Evolutionary conservation across 2,329 filamentous ascomycete species (phyloP).

Genomic region (Endocalyx cinctus): DNA sequence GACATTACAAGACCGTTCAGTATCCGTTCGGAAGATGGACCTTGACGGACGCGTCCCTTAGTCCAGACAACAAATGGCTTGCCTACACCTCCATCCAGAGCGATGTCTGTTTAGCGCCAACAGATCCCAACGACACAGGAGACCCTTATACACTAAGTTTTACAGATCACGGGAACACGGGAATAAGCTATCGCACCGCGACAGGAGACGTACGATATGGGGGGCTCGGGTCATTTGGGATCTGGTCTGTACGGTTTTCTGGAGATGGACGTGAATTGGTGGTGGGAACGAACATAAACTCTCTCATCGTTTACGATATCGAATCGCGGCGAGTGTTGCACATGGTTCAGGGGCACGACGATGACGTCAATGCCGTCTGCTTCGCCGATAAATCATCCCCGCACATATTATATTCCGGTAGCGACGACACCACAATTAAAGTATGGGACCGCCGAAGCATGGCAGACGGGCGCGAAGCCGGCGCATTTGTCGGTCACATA

Average conservation of each 20-base stretch:
- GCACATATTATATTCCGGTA: conserved; percentile 93
- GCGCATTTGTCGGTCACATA: conserved; percentile 62
- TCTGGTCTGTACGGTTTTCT: conserved; percentile 90
- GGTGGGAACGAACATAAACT: conserved; percentile 74
- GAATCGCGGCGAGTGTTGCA: conserved; percentile 73
- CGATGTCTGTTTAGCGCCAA: conserved; percentile 79
- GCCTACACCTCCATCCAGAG: conserved; percentile 88
- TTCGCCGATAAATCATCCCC: conserved; percentile 86
- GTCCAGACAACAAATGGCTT: conserved; percentile 85
- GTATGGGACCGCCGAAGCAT: conserved; percentile 96
- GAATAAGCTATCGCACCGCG: conserved; percentile 24
- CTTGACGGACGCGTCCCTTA: conserved; percentile 86
- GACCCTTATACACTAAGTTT: conserved; percentile 80
- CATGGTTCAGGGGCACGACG: conserved; percentile 69
- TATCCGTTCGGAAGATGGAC: conserved; percentile 94
- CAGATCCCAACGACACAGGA: conserved; percentile 75
- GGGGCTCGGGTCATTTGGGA: conserved; percentile 55
- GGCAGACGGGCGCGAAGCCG: conserved; percentile 70
- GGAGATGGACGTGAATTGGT: conserved; percentile 88
- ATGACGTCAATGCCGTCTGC: conserved; percentile 95
- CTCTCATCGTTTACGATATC: conserved; percentile 88
- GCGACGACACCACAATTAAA: conserved; percentile 88
- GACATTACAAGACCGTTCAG: conserved; percentile 84
- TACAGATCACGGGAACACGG: conserved; percentile 36
- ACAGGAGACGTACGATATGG: too few species aligned